Percentiles rank a stretch among this genome's conserved stretches.
Conservation (phyloP, 148 eudicot species). For the Heliosperma pusillum region DNA sequence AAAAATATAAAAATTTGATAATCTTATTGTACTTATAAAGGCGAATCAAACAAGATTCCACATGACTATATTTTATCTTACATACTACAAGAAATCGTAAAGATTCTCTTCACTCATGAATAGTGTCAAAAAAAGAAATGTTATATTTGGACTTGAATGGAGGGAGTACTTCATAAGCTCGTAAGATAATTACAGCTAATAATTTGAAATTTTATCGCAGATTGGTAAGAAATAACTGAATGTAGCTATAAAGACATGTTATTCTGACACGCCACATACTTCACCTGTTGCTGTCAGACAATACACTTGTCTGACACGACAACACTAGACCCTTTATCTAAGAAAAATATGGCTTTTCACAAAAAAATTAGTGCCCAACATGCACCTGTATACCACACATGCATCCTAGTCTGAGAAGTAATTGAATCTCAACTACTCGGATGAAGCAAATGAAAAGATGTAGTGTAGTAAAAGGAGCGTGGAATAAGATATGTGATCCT, state of each 20-base stretch:
- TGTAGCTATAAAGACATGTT: neutral
- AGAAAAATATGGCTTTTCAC: neutral
- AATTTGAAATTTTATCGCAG: neutral
- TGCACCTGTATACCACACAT: neutral
- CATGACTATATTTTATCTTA: no score
- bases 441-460: neutral
- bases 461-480: neutral
- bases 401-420: neutral
- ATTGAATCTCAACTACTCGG: conserved; percentile 1
- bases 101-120: no score
- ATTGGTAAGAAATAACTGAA: neutral
- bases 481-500: neutral
- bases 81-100: no score
- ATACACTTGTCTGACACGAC: neutral
- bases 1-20: no score
- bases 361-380: neutral
- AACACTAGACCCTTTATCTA: neutral
- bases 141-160: no score
- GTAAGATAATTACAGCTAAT: neutral
- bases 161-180: neutral
- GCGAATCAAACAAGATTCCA: no score
- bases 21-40: no score
- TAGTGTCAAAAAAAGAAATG: no score
- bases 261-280: neutral
- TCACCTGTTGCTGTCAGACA: no score